Conservation (phyloP, 768 basidiomycete genomes). For the Glaciozyma martinii region DNA sequence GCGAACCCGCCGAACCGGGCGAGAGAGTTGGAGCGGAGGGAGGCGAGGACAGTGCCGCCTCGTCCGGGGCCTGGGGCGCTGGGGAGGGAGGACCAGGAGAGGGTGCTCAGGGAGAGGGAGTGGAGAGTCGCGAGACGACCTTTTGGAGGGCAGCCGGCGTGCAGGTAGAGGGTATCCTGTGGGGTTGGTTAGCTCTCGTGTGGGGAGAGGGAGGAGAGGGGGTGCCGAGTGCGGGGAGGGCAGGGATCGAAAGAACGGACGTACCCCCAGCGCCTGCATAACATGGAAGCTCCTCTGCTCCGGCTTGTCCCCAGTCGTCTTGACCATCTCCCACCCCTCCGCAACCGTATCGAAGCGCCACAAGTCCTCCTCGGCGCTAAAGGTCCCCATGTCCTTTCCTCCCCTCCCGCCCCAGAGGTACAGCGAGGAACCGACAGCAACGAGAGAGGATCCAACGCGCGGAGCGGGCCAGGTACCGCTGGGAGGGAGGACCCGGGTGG, state of each 20-base stretch:
- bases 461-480: conserved; percentile 31
- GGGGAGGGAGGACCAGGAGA: conserved; percentile 39
- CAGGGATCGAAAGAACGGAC: not conserved
- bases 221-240: not conserved
- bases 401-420: conserved; percentile 49
- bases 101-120: conserved; percentile 37
- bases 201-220: not conserved
- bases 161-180: conserved; percentile 41
- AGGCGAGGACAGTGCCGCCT: conserved; percentile 44
- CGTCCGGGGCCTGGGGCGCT: conserved; percentile 42
- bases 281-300: conserved; percentile 42
- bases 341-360: conserved; percentile 34
- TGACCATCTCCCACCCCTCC: conserved; percentile 39
- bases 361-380: conserved; percentile 38
- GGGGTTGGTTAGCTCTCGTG: not conserved
- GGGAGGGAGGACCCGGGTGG: not conserved
- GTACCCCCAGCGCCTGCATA: conserved; percentile 2
- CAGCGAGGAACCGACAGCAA: conserved; percentile 28
- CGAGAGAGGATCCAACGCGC: conserved; percentile 35
- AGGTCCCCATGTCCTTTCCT: conserved; percentile 42
- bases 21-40: conserved; percentile 28
- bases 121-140: conserved; percentile 43
- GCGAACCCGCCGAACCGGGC: conserved; percentile 40
- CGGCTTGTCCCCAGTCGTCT: conserved; percentile 38
- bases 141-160: conserved; percentile 43